phyloP scores from a whole-genome alignment of 352 stramenopile genomes.

The Pythium scleroteichum region DNA sequence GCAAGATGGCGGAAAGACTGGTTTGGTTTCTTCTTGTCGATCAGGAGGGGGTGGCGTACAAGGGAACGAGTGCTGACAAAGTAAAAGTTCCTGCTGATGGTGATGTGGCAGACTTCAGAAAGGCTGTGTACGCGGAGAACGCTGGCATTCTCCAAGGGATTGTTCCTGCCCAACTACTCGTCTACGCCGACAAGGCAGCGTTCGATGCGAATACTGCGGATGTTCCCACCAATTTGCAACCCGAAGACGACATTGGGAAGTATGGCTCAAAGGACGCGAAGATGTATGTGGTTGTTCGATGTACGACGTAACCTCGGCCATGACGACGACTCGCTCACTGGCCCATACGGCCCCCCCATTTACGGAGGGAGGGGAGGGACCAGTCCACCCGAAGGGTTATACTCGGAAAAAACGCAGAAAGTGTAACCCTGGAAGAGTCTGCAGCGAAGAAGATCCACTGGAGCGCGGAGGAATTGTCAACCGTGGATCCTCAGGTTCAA shows the following conservation, averaged over 20 bases:
- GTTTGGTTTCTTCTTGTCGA: slow-evolving; percentile 28
- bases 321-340: too few relatives aligned
- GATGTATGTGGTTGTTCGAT: slow-evolving; percentile 30
- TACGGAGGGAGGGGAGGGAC: too few relatives aligned
- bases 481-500: slow-evolving; percentile 21
- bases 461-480: too few relatives aligned
- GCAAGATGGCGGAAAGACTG: slow-evolving; percentile 25
- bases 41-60: slow-evolving; percentile 22
- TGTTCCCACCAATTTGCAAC: slow-evolving; percentile 27
- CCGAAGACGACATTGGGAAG: slow-evolving; percentile 22
- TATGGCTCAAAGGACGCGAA: slow-evolving; percentile 23
- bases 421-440: too few relatives aligned
- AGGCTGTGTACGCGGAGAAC: too few relatives aligned
- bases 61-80: slow-evolving; percentile 18
- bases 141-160: not conserved
- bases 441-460: too few relatives aligned
- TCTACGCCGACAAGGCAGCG: slow-evolving; percentile 29
- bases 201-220: slow-evolving; percentile 27
- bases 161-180: slow-evolving; percentile 9
- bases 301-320: not conserved
- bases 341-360: too few relatives aligned
- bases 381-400: too few relatives aligned
- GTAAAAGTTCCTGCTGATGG: slow-evolving; percentile 1
- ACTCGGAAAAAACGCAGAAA: too few relatives aligned
- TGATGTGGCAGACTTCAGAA: too few relatives aligned